Percentiles rank a stretch among this genome's conserved stretches.
These are phyloP conservation scores for Rusavskia elegans DNA, from an alignment of 495 filamentous ascomycete species.

Conservation along the genomic window DNA sequence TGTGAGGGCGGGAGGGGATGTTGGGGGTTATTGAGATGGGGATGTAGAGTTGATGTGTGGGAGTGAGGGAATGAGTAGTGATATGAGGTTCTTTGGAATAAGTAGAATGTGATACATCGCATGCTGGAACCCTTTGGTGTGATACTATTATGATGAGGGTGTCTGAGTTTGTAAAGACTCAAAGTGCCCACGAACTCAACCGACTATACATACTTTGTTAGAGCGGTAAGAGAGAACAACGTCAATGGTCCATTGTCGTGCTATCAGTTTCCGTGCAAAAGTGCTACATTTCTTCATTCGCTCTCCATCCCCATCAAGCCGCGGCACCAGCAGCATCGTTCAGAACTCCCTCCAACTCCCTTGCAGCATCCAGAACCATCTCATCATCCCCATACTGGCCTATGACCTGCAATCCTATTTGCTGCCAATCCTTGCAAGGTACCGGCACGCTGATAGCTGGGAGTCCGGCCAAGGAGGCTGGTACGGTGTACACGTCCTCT, in stretches of 20 bases:
- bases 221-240: too few relatives aligned
- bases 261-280: not conserved
- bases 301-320: not conserved
- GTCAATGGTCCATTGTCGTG: not conserved
- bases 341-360: constrained; percentile 19
- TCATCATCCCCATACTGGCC: constrained; percentile 85
- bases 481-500: constrained; percentile 92
- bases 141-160: too few relatives aligned
- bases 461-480: constrained; percentile 81
- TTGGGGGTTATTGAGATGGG: constrained; percentile 34
- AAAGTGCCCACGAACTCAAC: too few relatives aligned
- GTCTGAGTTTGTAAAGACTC: too few relatives aligned
- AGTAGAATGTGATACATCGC: not conserved
- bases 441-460: constrained; percentile 80
- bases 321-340: not conserved
- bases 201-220: too few relatives aligned
- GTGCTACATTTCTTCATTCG: too few relatives aligned
- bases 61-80: not conserved
- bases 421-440: constrained; percentile 13
- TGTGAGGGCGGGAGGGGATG: constrained; percentile 58
- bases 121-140: not conserved
- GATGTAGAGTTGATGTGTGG: not conserved
- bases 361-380: constrained; percentile 39
- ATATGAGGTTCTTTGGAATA: not conserved
- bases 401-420: constrained; percentile 70